Evolutionary conservation across 352 stramenopile genomes (phyloP), one percentile per base, ranked within the genome.

Genomic region (Phytophthora cactorum): DNA sequence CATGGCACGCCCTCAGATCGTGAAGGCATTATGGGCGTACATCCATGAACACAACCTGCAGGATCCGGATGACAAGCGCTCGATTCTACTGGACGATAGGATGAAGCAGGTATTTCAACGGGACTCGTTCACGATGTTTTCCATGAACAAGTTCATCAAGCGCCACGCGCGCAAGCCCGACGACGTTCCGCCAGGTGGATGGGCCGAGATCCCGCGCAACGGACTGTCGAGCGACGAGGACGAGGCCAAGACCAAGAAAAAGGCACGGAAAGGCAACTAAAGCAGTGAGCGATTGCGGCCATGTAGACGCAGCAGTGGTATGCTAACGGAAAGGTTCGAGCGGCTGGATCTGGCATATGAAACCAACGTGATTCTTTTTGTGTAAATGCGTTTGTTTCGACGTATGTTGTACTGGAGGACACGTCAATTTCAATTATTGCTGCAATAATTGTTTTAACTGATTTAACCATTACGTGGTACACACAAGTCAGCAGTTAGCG

Each of bases 21-120:
- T 98, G 29, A 98, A 98, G 68, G 74, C 82, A 34, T 68, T 99
- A 15, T 99, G 97, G 97, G 88, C 96, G 56, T 99, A 99, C 72
- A 98, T 99, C 59, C 90, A 94, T 52, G 90, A 96, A 45, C 84
- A 99, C 62, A 75, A 97, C 25, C 77, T 99, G 46, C 97, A 99
- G 77, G 95, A 99, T 81, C 96, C 97, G 27, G 69, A 86, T 12
- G 90, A 99, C 68, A 97, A 98, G 74, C 89, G 92, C 15, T 88
- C 91, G 59, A 99, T 99, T 64, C 63, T 98, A 15, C 72, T 97
- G 52, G 95, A 98, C 70, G 82, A 93, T 51, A 90, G 70, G 60
- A 84, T 98, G 79, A 83, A 77, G 50, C 70, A 79, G 54, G 84
- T 92, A 41, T 96, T 96, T 72, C 77, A 93, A 73, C 83, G 88